phyloP scores from a whole-genome alignment of 805 yeast species.

The Wickerhamomyces hampshirensis region DNA sequence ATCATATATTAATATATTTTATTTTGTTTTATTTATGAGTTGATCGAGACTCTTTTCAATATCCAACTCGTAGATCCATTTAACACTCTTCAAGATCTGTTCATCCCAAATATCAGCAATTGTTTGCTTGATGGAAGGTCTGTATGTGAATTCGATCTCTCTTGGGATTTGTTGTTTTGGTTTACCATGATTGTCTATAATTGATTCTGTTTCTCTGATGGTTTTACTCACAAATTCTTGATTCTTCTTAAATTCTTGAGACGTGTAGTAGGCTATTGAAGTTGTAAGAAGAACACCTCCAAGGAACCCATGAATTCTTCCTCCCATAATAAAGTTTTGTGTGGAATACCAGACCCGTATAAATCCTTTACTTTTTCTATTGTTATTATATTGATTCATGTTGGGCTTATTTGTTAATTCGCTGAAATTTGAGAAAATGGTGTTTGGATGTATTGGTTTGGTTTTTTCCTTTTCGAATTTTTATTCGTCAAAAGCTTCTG shows the following conservation, averaged over 20 bases:
- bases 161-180: conserved; percentile 37
- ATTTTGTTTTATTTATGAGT: conserved; percentile 7
- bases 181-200: conserved; percentile 47
- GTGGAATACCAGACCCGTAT: no score
- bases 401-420: neutral
- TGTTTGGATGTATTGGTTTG: conserved; percentile 16
- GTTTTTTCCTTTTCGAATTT: no score
- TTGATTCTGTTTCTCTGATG: conserved; percentile 42
- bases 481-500: no score
- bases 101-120: conserved; percentile 77
- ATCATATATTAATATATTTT: conserved; percentile 4
- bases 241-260: conserved; percentile 46
- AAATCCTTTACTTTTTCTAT: no score
- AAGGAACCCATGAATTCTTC: conserved; percentile 51
- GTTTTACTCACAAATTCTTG: conserved; percentile 41
- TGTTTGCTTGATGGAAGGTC: conserved; percentile 51
- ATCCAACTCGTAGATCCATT: conserved; percentile 55
- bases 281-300: conserved; percentile 62
- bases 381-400: no score
- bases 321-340: no score
- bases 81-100: conserved; percentile 58
- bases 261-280: conserved; percentile 57
- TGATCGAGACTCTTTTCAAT: conserved; percentile 33
- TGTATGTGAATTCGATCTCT: conserved; percentile 38
- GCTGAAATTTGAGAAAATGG: conserved; percentile 1